Base-by-base conservation (phyloP, 495 filamentous ascomycete species). In the Parathielavia hyrcaniae region DNA sequence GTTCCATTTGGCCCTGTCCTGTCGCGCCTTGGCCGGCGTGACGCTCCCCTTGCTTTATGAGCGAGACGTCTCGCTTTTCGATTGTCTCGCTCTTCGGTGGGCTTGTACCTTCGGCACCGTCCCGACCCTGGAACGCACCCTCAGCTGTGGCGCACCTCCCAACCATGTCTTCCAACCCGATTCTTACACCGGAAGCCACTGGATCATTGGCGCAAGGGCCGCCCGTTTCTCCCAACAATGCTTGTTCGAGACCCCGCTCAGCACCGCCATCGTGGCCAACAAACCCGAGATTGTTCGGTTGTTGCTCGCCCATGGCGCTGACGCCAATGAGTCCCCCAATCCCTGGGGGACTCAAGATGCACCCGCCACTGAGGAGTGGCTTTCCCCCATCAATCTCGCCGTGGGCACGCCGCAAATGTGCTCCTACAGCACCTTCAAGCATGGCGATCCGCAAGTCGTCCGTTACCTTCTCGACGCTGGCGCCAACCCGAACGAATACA, bases 51-150 rank as follows among this genome's bases (percentile, higher is more conserved):
- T 54, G 40, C 30, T 64, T 0, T 64, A 64, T 56, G 39, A 10
- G 1, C 59, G 52, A 6, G 62, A 64, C 56, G 36, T 64, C 52
- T 22, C 39, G 17, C 16, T 46, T 5, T 64, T 64, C 30, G 62
- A 61, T 51, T 64, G 51, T 41, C 55, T 64, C 40, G 47, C 55
- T 4, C 59, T 64, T 8, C 62, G 62, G 2, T 64, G 59, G 59
- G 55, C 58, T 7, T 64, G 59, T 55, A 59, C 59, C 14, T 55
- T 59, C 26, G 58, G 59, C 35, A 17, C 57, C 9, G 20, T 46
- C 48, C 1, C 45, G 30, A 64, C 62, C 0, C 35, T 64, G 7
- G 48, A 64, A 13, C 50, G 58, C 4, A n/a, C 59, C 9, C 41
- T 64, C 35, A 19, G 32, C 16, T 53, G 61, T 22, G 62, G 62